These are phyloP conservation scores for Kwoniella sp. DNA, from an alignment of 768 basidiomycete species.

Conservation along the genomic window DNA sequence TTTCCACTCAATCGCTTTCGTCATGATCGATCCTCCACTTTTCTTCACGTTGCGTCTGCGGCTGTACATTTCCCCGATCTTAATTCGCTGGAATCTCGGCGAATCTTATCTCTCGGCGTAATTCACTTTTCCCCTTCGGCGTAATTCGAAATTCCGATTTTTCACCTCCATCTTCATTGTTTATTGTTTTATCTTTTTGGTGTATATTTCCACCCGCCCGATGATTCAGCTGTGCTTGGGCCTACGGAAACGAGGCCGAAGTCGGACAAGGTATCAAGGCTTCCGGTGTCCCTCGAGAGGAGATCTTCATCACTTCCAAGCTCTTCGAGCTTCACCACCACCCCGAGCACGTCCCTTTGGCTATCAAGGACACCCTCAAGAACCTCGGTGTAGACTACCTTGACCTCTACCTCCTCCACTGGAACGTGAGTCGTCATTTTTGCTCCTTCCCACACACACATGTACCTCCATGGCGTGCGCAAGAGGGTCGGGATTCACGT, in stretches of 20 bases:
- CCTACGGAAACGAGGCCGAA: conserved; percentile 75
- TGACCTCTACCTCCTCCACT: conserved; percentile 79
- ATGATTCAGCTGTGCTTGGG: conserved; percentile 54
- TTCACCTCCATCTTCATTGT: not conserved
- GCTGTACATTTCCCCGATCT: not conserved
- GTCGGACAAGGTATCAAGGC: conserved; percentile 72
- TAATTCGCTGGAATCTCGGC: not conserved
- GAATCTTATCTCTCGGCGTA: conserved; percentile 1
- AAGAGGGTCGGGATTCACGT: not conserved
- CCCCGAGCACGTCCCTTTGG: conserved; percentile 70
- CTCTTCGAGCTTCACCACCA: conserved; percentile 60
- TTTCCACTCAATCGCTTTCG: not conserved
- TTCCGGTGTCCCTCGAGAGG: conserved; percentile 65
- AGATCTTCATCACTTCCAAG: conserved; percentile 72
- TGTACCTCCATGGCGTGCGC: not conserved
- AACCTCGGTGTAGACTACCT: conserved; percentile 62
- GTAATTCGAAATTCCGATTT: not conserved
- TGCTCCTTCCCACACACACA: not conserved
- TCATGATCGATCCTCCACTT: not conserved
- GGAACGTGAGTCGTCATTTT: conserved; percentile 57
- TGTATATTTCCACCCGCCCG: not conserved
- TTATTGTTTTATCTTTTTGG: not conserved
- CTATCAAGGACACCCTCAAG: conserved; percentile 64
- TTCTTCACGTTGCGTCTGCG: not conserved
- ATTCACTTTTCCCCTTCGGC: not conserved